Conservation (phyloP, 305 asterid genomes). For the Fraxinus sp. region DNA sequence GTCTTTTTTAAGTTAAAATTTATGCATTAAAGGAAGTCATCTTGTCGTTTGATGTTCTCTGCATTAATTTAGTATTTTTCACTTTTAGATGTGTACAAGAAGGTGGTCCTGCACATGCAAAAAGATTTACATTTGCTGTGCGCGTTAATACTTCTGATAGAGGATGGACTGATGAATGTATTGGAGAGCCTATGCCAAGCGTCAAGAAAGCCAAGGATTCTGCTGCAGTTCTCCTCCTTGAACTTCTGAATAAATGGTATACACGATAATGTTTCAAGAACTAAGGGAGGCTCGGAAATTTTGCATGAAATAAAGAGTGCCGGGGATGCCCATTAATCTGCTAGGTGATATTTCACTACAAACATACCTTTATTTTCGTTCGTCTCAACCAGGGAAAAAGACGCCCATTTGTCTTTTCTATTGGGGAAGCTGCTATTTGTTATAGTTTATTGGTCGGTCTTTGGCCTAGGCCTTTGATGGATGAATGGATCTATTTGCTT, state of each 20-base stretch:
- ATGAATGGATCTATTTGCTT: not conserved
- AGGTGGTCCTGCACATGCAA: slow-evolving; percentile 99
- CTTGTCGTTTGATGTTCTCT: not conserved
- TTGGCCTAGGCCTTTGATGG: not conserved
- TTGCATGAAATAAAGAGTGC: not conserved
- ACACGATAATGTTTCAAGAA: slow-evolving; percentile 32
- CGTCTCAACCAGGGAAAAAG: not conserved
- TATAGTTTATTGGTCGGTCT: not conserved
- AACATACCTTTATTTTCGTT: not conserved
- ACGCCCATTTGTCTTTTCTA: not conserved
- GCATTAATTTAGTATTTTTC: not conserved
- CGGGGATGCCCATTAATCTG: not conserved
- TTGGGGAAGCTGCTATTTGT: not conserved
- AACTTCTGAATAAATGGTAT: slow-evolving; percentile 74
- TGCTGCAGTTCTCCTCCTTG: slow-evolving; percentile 81
- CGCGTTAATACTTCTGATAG: slow-evolving; percentile 81
- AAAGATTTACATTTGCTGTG: slow-evolving; percentile 85
- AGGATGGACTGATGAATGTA: slow-evolving; percentile 95
- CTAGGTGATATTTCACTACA: not conserved
- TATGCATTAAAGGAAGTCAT: not conserved
- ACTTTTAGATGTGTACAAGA: slow-evolving; percentile 67
- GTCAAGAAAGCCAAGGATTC: slow-evolving; percentile 99
- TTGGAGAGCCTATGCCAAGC: slow-evolving; percentile 97
- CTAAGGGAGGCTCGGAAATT: not conserved
- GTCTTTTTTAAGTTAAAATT: not conserved